Percentiles rank a stretch among this genome's conserved stretches.
Evolutionary conservation across 2,329 filamentous ascomycete species (phyloP).

Genomic region (Cladosporium sp.): DNA sequence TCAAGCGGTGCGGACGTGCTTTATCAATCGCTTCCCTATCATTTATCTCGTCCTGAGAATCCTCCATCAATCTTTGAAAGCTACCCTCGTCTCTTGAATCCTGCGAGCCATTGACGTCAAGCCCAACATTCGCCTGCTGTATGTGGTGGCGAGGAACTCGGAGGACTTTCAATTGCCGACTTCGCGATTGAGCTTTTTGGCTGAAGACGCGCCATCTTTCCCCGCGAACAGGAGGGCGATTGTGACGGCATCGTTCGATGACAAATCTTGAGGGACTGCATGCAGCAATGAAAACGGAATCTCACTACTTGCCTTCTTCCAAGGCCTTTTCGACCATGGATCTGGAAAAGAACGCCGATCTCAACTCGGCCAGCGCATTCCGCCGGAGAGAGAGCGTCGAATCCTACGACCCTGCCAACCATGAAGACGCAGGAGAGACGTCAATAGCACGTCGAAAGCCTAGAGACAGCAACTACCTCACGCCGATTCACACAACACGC

Average conservation of each 20-base stretch:
- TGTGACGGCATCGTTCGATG: background rate
- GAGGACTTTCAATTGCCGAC: background rate
- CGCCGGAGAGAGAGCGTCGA: slow-evolving; percentile 4
- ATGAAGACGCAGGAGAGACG: background rate
- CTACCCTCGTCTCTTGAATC: no score
- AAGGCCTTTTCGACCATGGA: background rate
- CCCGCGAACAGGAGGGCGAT: background rate
- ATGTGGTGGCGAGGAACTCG: background rate
- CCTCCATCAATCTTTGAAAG: background rate
- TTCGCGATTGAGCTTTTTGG: background rate
- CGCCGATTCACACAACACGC: slow-evolving; percentile 17
- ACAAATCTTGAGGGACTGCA: no score
- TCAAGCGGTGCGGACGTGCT: no score
- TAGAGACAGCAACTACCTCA: background rate
- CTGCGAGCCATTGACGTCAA: no score
- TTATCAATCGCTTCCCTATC: no score
- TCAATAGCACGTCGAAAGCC: slow-evolving; percentile 2
- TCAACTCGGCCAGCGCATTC: background rate
- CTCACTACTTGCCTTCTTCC: no score
- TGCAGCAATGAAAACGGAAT: no score
- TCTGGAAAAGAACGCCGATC: background rate
- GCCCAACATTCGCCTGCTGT: background rate
- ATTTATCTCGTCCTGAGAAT: background rate
- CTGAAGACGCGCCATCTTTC: background rate
- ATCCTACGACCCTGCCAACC: background rate